phyloP scores from a whole-genome alignment of 2,329 filamentous ascomycete genomes.

The Talaromyces islandicus region DNA sequence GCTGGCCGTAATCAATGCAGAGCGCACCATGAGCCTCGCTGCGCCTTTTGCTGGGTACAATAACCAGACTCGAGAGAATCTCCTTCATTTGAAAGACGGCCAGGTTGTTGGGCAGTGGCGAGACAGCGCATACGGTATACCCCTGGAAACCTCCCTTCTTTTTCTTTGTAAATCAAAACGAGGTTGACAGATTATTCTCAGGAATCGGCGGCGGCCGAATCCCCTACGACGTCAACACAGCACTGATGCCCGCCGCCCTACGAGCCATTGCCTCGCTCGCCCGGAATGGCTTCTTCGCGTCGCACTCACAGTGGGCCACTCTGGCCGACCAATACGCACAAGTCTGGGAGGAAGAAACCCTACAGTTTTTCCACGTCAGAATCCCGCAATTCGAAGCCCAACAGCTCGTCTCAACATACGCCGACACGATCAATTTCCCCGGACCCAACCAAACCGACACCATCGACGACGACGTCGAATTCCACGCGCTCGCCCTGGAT shows the following conservation, averaged over 20 bases:
- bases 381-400: conserved; percentile 42
- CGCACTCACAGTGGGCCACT: conserved; percentile 42
- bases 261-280: conserved; percentile 52
- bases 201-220: conserved; percentile 54
- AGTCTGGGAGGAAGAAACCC: conserved; percentile 57
- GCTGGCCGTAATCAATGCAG: conserved; percentile 47
- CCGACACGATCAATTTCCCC: conserved; percentile 36
- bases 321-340: conserved; percentile 48
- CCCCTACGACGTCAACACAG: conserved; percentile 62
- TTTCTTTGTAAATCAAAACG: no score
- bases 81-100: conserved; percentile 52
- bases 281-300: conserved; percentile 40
- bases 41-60: conserved; percentile 44
- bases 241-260: conserved; percentile 56
- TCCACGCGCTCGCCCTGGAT: conserved; percentile 54
- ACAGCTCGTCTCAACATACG: conserved; percentile 45
- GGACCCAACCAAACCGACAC: conserved; percentile 40
- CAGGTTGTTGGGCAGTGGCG: conserved; percentile 58
- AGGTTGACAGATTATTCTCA: background rate
- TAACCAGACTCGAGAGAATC: conserved; percentile 47
- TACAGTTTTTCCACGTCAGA: conserved; percentile 51
- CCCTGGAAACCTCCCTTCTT: no score
- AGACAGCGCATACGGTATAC: conserved; percentile 50
- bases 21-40: conserved; percentile 54
- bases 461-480: conserved; percentile 43